Evolutionary conservation across 2,329 filamentous ascomycete genomes (phyloP).

Genomic region (Fusarium robinianum): DNA sequence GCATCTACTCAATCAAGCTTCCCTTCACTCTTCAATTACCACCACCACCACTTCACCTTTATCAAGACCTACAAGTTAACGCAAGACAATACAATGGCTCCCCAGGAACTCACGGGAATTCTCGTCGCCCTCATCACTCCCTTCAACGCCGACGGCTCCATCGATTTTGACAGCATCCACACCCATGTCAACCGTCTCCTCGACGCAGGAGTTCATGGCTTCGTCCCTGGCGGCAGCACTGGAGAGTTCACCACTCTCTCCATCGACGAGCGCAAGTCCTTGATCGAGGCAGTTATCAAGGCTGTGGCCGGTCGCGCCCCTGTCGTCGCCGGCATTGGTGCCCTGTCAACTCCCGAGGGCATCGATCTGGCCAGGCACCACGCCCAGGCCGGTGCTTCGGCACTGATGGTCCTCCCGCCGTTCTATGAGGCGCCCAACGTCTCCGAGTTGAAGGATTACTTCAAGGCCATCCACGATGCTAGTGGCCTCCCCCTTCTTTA

Average conservation of each 20-base stretch:
- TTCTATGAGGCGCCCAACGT: conserved; percentile 51
- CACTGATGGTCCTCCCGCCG: conserved; percentile 52
- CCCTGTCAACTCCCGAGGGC: conserved; percentile 40
- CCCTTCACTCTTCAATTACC: no score
- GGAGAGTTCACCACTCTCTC: conserved; percentile 52
- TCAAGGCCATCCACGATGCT: conserved; percentile 44
- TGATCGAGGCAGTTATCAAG: conserved; percentile 40
- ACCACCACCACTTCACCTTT: no score
- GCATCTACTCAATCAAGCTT: no score
- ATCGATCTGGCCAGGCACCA: conserved; percentile 15
- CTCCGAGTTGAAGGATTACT: conserved; percentile 41
- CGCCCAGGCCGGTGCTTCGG: conserved; percentile 36
- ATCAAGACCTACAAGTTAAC: no score
- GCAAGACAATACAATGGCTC: no score
- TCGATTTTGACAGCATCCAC: conserved; percentile 34
- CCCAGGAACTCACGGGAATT: conserved; percentile 42
- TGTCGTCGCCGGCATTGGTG: conserved; percentile 49
- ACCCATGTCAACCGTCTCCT: conserved; percentile 50
- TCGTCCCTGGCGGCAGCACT: conserved; percentile 51
- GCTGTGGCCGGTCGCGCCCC: conserved; percentile 44
- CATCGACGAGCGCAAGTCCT: conserved; percentile 48
- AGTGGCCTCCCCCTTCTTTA: conserved; percentile 48
- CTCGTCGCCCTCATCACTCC: conserved; percentile 52
- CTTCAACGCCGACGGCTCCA: conserved; percentile 46
- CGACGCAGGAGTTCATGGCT: conserved; percentile 48